phyloP scores from a whole-genome alignment of 768 basidiomycete genomes.

The Xerocomellus intermedius region DNA sequence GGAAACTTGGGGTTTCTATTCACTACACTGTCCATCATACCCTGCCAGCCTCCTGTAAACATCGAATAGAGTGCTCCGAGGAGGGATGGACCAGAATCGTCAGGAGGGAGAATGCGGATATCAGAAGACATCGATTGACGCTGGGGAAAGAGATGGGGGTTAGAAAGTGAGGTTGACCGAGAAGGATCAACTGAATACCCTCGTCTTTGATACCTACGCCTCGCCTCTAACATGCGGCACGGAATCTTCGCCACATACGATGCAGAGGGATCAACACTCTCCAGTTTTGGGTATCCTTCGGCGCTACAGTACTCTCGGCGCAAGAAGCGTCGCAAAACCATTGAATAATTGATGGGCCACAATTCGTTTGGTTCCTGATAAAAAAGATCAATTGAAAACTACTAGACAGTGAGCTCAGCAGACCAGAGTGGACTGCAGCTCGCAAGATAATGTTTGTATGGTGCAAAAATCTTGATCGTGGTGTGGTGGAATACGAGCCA shows the following conservation, averaged over 20 bases:
- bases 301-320: neutral
- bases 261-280: slow-evolving; percentile 14
- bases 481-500: neutral
- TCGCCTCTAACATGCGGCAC: slow-evolving; percentile 18
- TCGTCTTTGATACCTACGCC: slow-evolving; percentile 8
- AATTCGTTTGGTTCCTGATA: neutral
- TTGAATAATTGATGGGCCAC: neutral
- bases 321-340: neutral
- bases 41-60: slow-evolving; percentile 14
- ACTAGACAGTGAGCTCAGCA: no score
- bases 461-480: neutral
- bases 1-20: slow-evolving; percentile 19
- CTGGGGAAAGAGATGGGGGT: neutral
- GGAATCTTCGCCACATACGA: neutral
- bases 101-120: slow-evolving; percentile 21
- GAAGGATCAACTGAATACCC: neutral
- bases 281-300: slow-evolving; percentile 10
- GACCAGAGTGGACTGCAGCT: neutral
- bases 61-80: slow-evolving; percentile 8
- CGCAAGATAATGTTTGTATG: neutral
- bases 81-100: slow-evolving; percentile 9
- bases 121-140: slow-evolving; percentile 11
- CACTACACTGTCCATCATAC: slow-evolving; percentile 3
- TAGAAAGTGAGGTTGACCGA: neutral
- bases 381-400: neutral